Evolutionary conservation across 2,329 filamentous ascomycete genomes (phyloP).

Genomic region (Lachnellula subtilissima): DNA sequence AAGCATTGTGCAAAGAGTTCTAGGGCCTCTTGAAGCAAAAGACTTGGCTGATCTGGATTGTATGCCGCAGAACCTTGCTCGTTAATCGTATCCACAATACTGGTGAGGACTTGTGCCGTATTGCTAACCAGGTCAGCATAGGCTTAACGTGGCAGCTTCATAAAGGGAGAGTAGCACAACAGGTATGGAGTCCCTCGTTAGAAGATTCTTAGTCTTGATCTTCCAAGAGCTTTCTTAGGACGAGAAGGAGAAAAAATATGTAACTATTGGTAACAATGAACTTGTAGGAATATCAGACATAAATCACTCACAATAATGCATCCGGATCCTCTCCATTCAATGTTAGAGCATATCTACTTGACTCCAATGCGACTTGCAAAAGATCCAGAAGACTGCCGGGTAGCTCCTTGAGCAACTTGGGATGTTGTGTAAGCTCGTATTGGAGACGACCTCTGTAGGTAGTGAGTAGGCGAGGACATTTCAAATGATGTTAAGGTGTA

Average conservation of each 20-base stretch:
- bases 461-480: slow-evolving; percentile 8
- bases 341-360: slow-evolving; percentile 56
- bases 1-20: slow-evolving; percentile 55
- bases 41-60: slow-evolving; percentile 37
- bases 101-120: slow-evolving; percentile 63
- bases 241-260: too few relatives aligned
- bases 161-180: too few relatives aligned
- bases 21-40: slow-evolving; percentile 51
- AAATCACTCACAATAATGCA: slow-evolving; percentile 48
- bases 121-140: slow-evolving; percentile 40
- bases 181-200: too few relatives aligned
- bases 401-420: slow-evolving; percentile 55
- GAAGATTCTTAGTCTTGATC: too few relatives aligned
- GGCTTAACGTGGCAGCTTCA: background rate
- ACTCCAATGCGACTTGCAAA: slow-evolving; percentile 55
- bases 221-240: too few relatives aligned
- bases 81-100: slow-evolving; percentile 55
- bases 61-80: slow-evolving; percentile 38
- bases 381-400: slow-evolving; percentile 48
- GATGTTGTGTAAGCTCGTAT: slow-evolving; percentile 65
- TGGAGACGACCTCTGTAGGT: slow-evolving; percentile 57
- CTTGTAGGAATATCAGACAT: background rate
- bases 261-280: background rate
- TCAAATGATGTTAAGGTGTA: slow-evolving; percentile 7
- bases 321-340: slow-evolving; percentile 61